Evolutionary conservation across 2,329 filamentous ascomycete species (phyloP).

Genomic region (Capronia americana): DNA sequence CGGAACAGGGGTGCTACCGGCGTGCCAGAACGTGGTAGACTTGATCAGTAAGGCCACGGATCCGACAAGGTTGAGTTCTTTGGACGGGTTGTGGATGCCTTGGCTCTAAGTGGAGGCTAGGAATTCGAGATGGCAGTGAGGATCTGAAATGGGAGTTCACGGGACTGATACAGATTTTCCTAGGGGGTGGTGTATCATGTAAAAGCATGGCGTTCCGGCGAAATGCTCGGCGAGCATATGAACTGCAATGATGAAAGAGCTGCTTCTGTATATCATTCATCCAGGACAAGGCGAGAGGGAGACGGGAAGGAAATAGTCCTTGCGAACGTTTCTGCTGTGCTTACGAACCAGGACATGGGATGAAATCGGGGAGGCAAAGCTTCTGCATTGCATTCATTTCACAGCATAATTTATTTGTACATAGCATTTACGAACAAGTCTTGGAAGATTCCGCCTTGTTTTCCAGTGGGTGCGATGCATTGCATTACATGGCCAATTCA

Average conservation of each 20-base stretch:
- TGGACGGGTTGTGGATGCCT: conserved; percentile 96
- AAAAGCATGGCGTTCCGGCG: conserved; percentile 5
- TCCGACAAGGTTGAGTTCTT: conserved; percentile 83
- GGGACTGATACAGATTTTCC: neutral
- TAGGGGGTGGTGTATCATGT: neutral
- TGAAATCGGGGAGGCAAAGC: neutral
- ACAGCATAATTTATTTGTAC: no score
- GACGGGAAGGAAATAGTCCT: neutral
- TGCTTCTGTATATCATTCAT: neutral
- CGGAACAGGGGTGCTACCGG: conserved; percentile 72
- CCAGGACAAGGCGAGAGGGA: neutral
- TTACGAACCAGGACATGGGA: neutral
- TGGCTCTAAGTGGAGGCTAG: conserved; percentile 67
- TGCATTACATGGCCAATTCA: no score
- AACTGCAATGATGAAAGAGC: neutral
- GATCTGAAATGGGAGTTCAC: neutral
- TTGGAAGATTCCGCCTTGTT: no score
- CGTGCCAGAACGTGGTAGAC: conserved; percentile 97
- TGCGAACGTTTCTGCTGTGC: neutral
- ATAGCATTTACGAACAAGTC: no score
- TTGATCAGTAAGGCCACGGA: conserved; percentile 91
- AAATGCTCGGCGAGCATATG: neutral
- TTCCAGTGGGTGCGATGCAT: no score
- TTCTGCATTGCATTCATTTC: no score
- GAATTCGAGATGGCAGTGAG: neutral